Conservation (phyloP, 345 rosid genomes). For the Citrus sinensis region DVS_A1.0 CM039163.1:2833001-2833500, state of each 20-base stretch:
- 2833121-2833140: conserved; percentile 25
- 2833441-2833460: conserved; percentile 19
- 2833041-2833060: conserved; percentile 23
- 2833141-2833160: conserved; percentile 19
- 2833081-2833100: conserved; percentile 34
- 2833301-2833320: conserved; percentile 17
- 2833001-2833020: conserved; percentile 27
- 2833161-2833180: conserved; percentile 29
- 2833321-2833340: conserved; percentile 19
- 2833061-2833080: conserved; percentile 35
- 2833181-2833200: conserved; percentile 18
- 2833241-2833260: conserved; percentile 28
- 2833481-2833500: conserved; percentile 22
- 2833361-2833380: conserved; percentile 10
- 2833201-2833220: conserved; percentile 27
- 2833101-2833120: conserved; percentile 35
- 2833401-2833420: conserved; percentile 15
- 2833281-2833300: conserved; percentile 24
- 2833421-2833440: conserved; percentile 22
- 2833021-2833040: conserved; percentile 29
- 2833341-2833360: conserved; percentile 17
- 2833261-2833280: conserved; percentile 18
- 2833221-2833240: conserved; percentile 22
- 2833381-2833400: conserved; percentile 30
- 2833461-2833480: conserved; percentile 21